Percentiles rank a stretch among this genome's conserved stretches.
Evolutionary conservation across 1,284 basidiomycete species (phyloP).

Genomic region (Porodaedalea pini): DNA sequence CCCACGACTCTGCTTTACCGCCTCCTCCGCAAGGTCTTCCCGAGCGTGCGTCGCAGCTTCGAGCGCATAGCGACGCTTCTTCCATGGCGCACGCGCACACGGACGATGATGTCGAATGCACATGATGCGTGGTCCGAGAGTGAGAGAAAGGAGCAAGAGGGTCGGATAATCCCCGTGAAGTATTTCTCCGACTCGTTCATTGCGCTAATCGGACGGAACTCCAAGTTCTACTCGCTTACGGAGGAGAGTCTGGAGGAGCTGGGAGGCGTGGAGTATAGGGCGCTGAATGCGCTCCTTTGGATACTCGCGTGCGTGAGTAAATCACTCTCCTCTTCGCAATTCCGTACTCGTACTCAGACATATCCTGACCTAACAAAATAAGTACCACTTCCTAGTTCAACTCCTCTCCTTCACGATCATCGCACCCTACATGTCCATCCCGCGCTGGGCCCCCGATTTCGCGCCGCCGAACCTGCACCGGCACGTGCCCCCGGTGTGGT

Average conservation of each 20-base stretch:
- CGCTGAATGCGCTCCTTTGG: slow-evolving; percentile 78
- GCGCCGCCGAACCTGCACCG: slow-evolving; percentile 50
- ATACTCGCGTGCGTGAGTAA: slow-evolving; percentile 58
- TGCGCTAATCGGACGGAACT: slow-evolving; percentile 83
- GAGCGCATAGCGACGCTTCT: slow-evolving; percentile 42
- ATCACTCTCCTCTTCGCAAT: slow-evolving; percentile 21
- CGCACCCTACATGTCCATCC: slow-evolving; percentile 68
- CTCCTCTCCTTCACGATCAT: slow-evolving; percentile 66
- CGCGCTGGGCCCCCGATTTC: slow-evolving; percentile 56
- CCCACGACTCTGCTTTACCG: slow-evolving; percentile 57
- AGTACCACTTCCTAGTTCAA: slow-evolving; percentile 76
- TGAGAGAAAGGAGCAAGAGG: not conserved
- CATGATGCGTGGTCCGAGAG: not conserved
- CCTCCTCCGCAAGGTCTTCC: slow-evolving; percentile 53
- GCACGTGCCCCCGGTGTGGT: slow-evolving; percentile 66
- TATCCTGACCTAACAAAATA: not conserved
- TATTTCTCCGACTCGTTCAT: slow-evolving; percentile 77
- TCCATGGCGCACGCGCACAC: slow-evolving; percentile 56
- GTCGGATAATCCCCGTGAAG: slow-evolving; percentile 50
- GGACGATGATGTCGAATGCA: slow-evolving; percentile 70
- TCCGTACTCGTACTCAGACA: slow-evolving; percentile 23
- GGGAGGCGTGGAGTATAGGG: slow-evolving; percentile 92
- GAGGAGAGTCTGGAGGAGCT: slow-evolving; percentile 87
- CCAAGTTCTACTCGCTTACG: slow-evolving; percentile 75
- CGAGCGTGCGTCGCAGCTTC: slow-evolving; percentile 34